Evolutionary conservation across 345 rosid genomes (phyloP).

Genomic region (Eucalyptus polyanthemos): DNA sequence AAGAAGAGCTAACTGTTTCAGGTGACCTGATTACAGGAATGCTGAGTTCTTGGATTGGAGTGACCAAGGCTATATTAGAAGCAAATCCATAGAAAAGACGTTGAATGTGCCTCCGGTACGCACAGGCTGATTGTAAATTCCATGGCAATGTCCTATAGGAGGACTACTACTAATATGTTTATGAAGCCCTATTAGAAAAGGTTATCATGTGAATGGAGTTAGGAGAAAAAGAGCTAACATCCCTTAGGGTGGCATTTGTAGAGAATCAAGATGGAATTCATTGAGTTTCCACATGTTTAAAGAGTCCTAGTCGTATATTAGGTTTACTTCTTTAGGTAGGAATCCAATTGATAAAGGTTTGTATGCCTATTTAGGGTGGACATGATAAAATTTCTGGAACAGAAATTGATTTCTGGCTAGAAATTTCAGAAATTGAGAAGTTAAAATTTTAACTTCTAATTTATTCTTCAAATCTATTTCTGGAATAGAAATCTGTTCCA

Average conservation of each 20-base stretch:
- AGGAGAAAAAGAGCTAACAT: not conserved
- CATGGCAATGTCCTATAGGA: not conserved
- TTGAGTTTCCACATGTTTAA: not conserved
- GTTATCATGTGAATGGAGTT: not conserved
- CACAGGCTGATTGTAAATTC: not conserved
- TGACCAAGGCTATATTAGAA: not conserved
- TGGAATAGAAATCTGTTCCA: too few relatives aligned
- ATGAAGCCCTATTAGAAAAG: not conserved
- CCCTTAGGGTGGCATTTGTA: not conserved
- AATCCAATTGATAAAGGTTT: not conserved
- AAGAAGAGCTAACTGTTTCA: not conserved
- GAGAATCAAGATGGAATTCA: not conserved
- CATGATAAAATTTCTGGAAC: too few relatives aligned
- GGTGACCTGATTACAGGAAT: not conserved
- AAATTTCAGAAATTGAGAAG: too few relatives aligned
- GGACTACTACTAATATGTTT: not conserved
- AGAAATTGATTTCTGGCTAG: too few relatives aligned
- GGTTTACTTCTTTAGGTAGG: not conserved
- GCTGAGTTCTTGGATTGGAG: not conserved
- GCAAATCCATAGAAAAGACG: not conserved
- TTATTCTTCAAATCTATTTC: too few relatives aligned
- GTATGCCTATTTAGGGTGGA: not conserved
- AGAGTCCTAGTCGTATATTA: not conserved
- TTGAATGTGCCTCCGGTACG: not conserved
- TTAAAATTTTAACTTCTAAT: too few relatives aligned